Conservation (phyloP, 1,284 basidiomycete genomes). For the Meira nashicola region DNA sequence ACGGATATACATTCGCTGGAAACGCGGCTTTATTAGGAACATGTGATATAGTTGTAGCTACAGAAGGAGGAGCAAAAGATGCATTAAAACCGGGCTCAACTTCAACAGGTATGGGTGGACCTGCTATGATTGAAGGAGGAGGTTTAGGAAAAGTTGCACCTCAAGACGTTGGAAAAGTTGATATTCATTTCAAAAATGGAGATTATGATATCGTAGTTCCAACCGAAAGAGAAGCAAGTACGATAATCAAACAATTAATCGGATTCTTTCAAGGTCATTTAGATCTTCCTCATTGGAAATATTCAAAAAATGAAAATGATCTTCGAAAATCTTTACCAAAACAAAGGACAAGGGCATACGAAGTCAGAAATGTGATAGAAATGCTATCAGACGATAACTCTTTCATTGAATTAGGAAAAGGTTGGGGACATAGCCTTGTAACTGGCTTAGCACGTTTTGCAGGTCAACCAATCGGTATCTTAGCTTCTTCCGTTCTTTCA, state of each 20-base stretch:
- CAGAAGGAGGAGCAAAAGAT: constrained; percentile 14
- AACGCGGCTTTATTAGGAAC: constrained; percentile 34
- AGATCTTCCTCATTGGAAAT: constrained; percentile 13
- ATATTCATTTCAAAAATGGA: constrained; percentile 23
- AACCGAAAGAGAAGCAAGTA: constrained; percentile 21
- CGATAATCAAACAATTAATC: constrained; percentile 17
- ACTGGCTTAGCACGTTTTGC: constrained; percentile 25
- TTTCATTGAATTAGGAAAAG: constrained; percentile 27
- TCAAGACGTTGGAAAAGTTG: constrained; percentile 25
- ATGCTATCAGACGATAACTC: constrained; percentile 25
- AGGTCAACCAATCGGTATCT: constrained; percentile 23
- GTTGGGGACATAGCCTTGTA: constrained; percentile 26
- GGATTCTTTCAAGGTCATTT: constrained; percentile 22
- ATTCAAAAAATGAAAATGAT: constrained; percentile 15
- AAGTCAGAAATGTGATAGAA: constrained; percentile 27
- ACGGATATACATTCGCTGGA: constrained; percentile 35
- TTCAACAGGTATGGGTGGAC: constrained; percentile 33
- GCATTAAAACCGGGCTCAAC: constrained; percentile 12
- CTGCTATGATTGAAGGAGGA: constrained; percentile 37
- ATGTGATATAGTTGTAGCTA: constrained; percentile 32
- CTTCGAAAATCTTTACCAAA: constrained; percentile 25
- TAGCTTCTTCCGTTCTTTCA: constrained; percentile 28
- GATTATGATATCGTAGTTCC: constrained; percentile 26
- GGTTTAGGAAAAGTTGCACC: constrained; percentile 26
- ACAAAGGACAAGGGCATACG: constrained; percentile 25